A percentile compares a stretch with the other conserved stretches of the same genome.
phyloP scores from a whole-genome alignment of 164 flowering plant species.

The Annona squamosa region DNA sequence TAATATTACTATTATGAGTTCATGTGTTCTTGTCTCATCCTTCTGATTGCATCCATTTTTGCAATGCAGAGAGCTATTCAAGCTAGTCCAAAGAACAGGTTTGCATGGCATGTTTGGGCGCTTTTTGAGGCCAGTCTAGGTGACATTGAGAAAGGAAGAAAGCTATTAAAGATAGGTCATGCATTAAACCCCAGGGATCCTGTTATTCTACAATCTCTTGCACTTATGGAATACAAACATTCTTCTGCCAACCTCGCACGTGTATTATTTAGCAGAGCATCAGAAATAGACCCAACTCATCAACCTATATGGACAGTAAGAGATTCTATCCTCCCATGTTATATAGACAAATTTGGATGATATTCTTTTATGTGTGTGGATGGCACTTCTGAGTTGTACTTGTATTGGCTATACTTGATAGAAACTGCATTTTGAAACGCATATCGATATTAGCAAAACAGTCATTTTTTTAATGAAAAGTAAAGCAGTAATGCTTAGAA shows the following conservation, averaged over 20 bases:
- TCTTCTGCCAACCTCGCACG: slow-evolving; percentile 78
- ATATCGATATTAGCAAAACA: no score
- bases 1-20: no score
- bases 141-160: slow-evolving; percentile 59
- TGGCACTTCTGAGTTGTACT: no score
- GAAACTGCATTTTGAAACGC: no score
- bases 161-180: slow-evolving; percentile 88
- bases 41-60: background rate
- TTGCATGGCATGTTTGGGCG: slow-evolving; percentile 98
- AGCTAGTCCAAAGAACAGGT: slow-evolving; percentile 95
- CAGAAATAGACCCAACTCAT: slow-evolving; percentile 78
- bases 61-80: slow-evolving; percentile 69
- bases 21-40: no score
- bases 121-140: slow-evolving; percentile 77
- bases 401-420: no score
- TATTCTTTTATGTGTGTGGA: no score
- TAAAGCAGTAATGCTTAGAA: no score
- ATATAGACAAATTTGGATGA: no score
- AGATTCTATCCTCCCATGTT: background rate
- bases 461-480: no score
- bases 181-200: slow-evolving; percentile 90
- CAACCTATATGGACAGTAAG: slow-evolving; percentile 95
- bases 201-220: slow-evolving; percentile 93
- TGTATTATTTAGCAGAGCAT: slow-evolving; percentile 71
- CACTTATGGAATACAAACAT: slow-evolving; percentile 74